Percentiles rank a stretch among this genome's conserved stretches.
Conservation (phyloP, 768 basidiomycete species). For the Pholiota molesta region DNA sequence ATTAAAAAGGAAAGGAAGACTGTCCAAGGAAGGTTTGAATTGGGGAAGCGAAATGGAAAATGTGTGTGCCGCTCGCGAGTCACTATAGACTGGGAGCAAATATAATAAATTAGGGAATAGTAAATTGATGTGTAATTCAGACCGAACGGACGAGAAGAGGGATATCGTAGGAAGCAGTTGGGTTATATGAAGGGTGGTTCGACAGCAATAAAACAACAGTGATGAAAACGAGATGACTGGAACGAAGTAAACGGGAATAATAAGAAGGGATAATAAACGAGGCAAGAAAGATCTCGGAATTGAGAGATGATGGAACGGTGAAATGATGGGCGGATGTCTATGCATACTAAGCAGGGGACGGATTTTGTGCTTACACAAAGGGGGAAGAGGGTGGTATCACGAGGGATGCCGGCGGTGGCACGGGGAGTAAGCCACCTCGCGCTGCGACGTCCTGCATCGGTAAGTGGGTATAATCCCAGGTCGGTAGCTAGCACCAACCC, state of each 20-base stretch:
- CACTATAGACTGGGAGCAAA: not conserved
- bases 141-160: conserved; percentile 7
- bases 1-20: conserved; percentile 10
- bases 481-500: not conserved
- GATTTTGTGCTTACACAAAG: not conserved
- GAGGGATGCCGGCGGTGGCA: not conserved
- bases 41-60: conserved; percentile 11
- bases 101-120: conserved; percentile 13
- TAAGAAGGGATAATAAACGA: conserved; percentile 7
- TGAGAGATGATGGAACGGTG: conserved; percentile 1
- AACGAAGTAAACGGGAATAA: conserved; percentile 12
- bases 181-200: conserved; percentile 7
- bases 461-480: conserved; percentile 1
- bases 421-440: not conserved
- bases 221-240: conserved; percentile 4
- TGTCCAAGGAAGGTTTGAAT: conserved; percentile 12
- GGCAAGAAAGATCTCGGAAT: conserved; percentile 5
- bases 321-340: not conserved
- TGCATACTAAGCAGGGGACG: not conserved
- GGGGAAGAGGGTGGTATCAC: not conserved
- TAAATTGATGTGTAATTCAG: conserved; percentile 9
- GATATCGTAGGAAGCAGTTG: conserved; percentile 7
- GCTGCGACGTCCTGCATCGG: not conserved
- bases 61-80: not conserved
- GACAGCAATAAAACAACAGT: conserved; percentile 14